These are phyloP conservation scores for Rhypophila decipiens DNA, from an alignment of 495 filamentous ascomycete genomes.

Conservation along the genomic window DNA sequence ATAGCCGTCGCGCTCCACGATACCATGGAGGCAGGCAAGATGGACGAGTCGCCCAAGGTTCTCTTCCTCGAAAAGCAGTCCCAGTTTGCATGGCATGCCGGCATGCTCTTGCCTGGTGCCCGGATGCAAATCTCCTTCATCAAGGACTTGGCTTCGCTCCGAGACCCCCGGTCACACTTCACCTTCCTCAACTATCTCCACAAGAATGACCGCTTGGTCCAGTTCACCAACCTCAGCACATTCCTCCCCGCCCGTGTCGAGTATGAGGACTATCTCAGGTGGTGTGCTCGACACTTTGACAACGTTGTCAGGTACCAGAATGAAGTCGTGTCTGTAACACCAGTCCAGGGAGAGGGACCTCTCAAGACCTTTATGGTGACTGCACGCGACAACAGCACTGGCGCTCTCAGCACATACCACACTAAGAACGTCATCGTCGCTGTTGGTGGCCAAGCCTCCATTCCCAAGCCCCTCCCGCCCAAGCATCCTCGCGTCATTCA, in stretches of 20 bases:
- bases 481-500: constrained; percentile 68
- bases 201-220: constrained; percentile 66
- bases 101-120: constrained; percentile 88
- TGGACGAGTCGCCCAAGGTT: constrained; percentile 53
- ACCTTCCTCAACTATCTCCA: constrained; percentile 95
- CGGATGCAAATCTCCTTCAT: constrained; percentile 98
- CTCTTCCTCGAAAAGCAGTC: constrained; percentile 81
- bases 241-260: constrained; percentile 83
- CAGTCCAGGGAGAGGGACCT: constrained; percentile 36
- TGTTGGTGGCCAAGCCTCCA: constrained; percentile 70
- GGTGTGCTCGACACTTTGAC: constrained; percentile 79
- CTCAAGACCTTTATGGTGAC: constrained; percentile 45
- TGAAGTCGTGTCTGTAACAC: constrained; percentile 61
- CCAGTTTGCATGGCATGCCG: constrained; percentile 84
- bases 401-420: constrained; percentile 26
- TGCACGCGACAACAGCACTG: constrained; percentile 30
- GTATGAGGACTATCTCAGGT: constrained; percentile 91
- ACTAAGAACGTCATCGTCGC: constrained; percentile 84
- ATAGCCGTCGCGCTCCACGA: constrained; percentile 89
- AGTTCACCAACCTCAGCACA: constrained; percentile 84
- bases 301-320: constrained; percentile 71
- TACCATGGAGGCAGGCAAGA: constrained; percentile 36
- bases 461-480: constrained; percentile 60
- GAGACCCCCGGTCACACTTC: constrained; percentile 83
- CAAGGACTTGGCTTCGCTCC: constrained; percentile 87